A percentile compares a stretch with the other conserved stretches of the same genome.
These are phyloP conservation scores for Lasiodiplodia sp. DNA, from an alignment of 2,329 filamentous ascomycete genomes.

Conservation along the genomic window DNA sequence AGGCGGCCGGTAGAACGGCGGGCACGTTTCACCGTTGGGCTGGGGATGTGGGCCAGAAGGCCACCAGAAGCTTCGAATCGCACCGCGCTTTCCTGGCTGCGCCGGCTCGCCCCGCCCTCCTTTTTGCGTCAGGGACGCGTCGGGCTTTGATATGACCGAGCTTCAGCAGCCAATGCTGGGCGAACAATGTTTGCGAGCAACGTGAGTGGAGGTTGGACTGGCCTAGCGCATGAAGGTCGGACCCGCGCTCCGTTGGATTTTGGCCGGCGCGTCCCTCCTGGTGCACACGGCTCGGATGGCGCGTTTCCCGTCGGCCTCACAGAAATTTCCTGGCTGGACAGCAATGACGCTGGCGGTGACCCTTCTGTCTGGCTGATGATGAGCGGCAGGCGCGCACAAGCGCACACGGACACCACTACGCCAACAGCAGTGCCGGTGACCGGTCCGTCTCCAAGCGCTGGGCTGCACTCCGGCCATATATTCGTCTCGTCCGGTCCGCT, in stretches of 20 bases:
- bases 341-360: neutral
- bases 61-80: conserved; percentile 3
- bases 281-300: conserved; percentile 6
- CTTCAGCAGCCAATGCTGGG: neutral
- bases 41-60: conserved; percentile 1
- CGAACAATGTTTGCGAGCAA: neutral
- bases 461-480: neutral
- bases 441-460: neutral
- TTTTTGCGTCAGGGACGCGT: neutral
- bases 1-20: neutral
- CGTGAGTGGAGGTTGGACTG: neutral
- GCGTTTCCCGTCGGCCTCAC: neutral
- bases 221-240: neutral
- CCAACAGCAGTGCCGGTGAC: neutral
- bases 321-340: neutral
- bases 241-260: neutral
- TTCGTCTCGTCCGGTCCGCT: neutral
- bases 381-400: neutral
- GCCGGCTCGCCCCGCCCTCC: neutral
- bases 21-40: neutral
- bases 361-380: neutral
- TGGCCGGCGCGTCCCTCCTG: conserved; percentile 1
- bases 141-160: neutral
- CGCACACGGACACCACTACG: neutral
- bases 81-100: neutral